Conservation (phyloP, 2,329 filamentous ascomycete genomes). For the Drechmeria coniospora region DNA sequence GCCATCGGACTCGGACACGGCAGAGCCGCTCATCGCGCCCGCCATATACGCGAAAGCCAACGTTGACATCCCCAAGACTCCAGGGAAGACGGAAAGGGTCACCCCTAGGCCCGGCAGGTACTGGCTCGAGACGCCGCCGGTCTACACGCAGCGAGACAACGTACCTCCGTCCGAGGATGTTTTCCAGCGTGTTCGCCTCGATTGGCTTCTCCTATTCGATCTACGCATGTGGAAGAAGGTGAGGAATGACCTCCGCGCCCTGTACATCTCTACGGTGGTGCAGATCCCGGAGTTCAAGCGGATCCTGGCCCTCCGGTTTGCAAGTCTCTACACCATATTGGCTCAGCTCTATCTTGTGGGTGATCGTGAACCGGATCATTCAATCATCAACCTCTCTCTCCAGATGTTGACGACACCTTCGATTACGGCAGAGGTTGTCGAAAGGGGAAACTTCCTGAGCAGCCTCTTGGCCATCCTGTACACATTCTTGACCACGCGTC, state of each 20-base stretch:
- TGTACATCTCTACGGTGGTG: constrained; percentile 94
- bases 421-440: constrained; percentile 89
- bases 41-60: constrained; percentile 48
- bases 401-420: constrained; percentile 95
- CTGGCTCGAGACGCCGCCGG: constrained; percentile 69
- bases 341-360: constrained; percentile 92
- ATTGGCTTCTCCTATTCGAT: constrained; percentile 92
- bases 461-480: constrained; percentile 93
- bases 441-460: constrained; percentile 88
- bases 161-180: constrained; percentile 70
- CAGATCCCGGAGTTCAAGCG: constrained; percentile 94
- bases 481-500: constrained; percentile 88
- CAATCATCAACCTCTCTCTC: constrained; percentile 91
- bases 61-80: constrained; percentile 69
- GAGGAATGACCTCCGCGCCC: constrained; percentile 73
- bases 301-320: constrained; percentile 81
- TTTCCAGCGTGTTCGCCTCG: constrained; percentile 74
- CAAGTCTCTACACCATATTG: constrained; percentile 82
- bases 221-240: constrained; percentile 93
- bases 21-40: constrained; percentile 47
- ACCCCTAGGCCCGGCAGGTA: constrained; percentile 58
- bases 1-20: constrained; percentile 56
- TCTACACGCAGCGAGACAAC: constrained; percentile 46
- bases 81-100: constrained; percentile 33
- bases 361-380: constrained; percentile 91